A percentile compares a stretch with the other conserved stretches of the same genome.
Evolutionary conservation across 2,329 filamentous ascomycete species (phyloP).

Genomic region (Dothideomycetes sp.): DNA sequence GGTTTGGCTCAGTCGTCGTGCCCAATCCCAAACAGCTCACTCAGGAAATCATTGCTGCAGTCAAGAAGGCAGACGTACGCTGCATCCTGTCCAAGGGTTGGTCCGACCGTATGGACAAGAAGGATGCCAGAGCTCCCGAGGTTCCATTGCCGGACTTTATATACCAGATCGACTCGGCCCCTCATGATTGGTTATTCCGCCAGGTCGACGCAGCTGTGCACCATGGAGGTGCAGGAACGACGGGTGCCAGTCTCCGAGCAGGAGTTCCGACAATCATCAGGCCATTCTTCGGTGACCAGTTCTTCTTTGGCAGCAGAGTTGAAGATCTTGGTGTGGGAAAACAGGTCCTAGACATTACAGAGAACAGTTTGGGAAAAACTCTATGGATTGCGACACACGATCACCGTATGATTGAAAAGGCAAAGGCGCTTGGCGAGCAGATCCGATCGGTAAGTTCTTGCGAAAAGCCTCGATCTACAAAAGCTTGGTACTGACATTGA

Average conservation of each 20-base stretch:
- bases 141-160: slow-evolving; percentile 71
- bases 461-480: slow-evolving; percentile 2
- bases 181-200: slow-evolving; percentile 92
- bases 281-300: slow-evolving; percentile 97
- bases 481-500: slow-evolving; percentile 25
- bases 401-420: slow-evolving; percentile 84
- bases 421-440: slow-evolving; percentile 68
- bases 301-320: slow-evolving; percentile 83
- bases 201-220: slow-evolving; percentile 93
- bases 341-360: slow-evolving; percentile 79
- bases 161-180: slow-evolving; percentile 69
- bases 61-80: slow-evolving; percentile 81
- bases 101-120: slow-evolving; percentile 70
- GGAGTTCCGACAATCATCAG: slow-evolving; percentile 91
- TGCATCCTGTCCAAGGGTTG: slow-evolving; percentile 95
- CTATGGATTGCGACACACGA: slow-evolving; percentile 88
- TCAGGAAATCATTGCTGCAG: slow-evolving; percentile 84
- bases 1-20: slow-evolving; percentile 93
- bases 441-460: slow-evolving; percentile 66
- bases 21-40: slow-evolving; percentile 82
- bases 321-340: slow-evolving; percentile 91
- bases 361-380: slow-evolving; percentile 73
- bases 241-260: slow-evolving; percentile 81
- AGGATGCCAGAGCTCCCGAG: slow-evolving; percentile 48
- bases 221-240: slow-evolving; percentile 90